Conservation (phyloP, 129 eudicot genomes). For the Chrysanthemum makinoi region DNA sequence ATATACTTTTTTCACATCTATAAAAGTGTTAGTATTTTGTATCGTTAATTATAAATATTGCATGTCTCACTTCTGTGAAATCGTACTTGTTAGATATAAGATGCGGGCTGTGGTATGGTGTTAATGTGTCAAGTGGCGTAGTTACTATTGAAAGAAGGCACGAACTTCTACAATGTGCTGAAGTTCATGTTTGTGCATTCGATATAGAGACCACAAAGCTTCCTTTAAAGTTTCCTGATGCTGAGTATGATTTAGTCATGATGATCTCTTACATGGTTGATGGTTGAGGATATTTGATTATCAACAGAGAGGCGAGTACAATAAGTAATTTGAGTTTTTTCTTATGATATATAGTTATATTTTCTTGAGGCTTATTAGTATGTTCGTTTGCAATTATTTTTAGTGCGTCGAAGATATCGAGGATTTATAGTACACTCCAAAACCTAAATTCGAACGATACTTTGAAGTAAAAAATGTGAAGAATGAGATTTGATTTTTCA, state of each 20-base stretch:
- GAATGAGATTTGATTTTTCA: conserved; percentile 78
- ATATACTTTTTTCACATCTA: too few relatives aligned
- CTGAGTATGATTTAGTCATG: conserved; percentile 94
- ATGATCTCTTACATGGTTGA: conserved; percentile 99
- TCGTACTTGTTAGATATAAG: conserved; percentile 58
- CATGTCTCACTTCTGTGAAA: conserved; percentile 4
- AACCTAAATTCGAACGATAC: conserved; percentile 92
- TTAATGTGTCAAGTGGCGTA: conserved; percentile 74
- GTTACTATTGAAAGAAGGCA: conserved; percentile 68
- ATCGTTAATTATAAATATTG: background rate
- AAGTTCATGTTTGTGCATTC: conserved; percentile 99
- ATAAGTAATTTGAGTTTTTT: background rate
- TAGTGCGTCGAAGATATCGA: conserved; percentile 99
- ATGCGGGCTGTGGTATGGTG: conserved; percentile 98
- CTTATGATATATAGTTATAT: too few relatives aligned
- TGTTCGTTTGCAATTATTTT: conserved; percentile 12
- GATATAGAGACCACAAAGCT: conserved; percentile 99
- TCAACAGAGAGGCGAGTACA: conserved; percentile 79
- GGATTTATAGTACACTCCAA: conserved; percentile 94
- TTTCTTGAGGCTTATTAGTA: too few relatives aligned
- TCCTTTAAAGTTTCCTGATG: conserved; percentile 97
- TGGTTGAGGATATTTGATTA: conserved; percentile 90
- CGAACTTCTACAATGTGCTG: conserved; percentile 96
- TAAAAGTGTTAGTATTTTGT: too few relatives aligned
- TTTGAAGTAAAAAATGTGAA: conserved; percentile 90